A percentile compares a stretch with the other conserved stretches of the same genome.
These are phyloP conservation scores for Fusarium penzigii DNA, from an alignment of 2,329 filamentous ascomycete species.

Conservation along the genomic window DNA sequence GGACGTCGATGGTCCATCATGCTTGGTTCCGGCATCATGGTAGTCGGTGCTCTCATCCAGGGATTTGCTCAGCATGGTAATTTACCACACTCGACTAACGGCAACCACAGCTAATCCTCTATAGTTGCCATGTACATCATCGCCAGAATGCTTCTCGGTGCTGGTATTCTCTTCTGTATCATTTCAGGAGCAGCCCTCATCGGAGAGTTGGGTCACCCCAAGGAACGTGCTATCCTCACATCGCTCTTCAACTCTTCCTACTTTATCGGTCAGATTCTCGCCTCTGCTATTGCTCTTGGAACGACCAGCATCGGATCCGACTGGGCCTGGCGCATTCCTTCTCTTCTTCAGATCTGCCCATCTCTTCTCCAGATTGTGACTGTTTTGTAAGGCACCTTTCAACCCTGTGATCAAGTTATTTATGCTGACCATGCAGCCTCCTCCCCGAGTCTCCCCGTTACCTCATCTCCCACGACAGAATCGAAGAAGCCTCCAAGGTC, in stretches of 20 bases:
- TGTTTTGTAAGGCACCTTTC: slow-evolving; percentile 35
- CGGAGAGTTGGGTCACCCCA: slow-evolving; percentile 61
- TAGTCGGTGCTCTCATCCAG: slow-evolving; percentile 56
- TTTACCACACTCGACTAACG: neutral
- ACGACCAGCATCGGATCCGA: slow-evolving; percentile 40
- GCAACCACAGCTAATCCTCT: neutral
- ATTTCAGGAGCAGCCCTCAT: slow-evolving; percentile 59
- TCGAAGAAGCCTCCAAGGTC: slow-evolving; percentile 34
- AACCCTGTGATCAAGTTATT: no score
- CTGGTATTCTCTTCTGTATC: slow-evolving; percentile 62
- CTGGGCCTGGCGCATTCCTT: slow-evolving; percentile 42
- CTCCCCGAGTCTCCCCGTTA: slow-evolving; percentile 37
- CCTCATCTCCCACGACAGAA: slow-evolving; percentile 33
- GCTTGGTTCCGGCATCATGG: slow-evolving; percentile 55
- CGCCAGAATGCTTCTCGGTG: slow-evolving; percentile 59
- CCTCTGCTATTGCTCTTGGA: slow-evolving; percentile 48
- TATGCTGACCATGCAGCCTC: slow-evolving; percentile 2
- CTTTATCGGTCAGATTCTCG: slow-evolving; percentile 54
- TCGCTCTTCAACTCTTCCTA: slow-evolving; percentile 46
- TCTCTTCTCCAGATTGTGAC: slow-evolving; percentile 41
- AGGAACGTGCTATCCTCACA: slow-evolving; percentile 56
- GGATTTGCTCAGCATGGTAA: slow-evolving; percentile 47
- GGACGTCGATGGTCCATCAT: slow-evolving; percentile 54
- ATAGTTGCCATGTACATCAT: slow-evolving; percentile 61
- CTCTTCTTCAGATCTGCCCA: slow-evolving; percentile 45